Evolutionary conservation across 305 asterid genomes (phyloP).

Genomic region (Ilex paraguariensis): DNA sequence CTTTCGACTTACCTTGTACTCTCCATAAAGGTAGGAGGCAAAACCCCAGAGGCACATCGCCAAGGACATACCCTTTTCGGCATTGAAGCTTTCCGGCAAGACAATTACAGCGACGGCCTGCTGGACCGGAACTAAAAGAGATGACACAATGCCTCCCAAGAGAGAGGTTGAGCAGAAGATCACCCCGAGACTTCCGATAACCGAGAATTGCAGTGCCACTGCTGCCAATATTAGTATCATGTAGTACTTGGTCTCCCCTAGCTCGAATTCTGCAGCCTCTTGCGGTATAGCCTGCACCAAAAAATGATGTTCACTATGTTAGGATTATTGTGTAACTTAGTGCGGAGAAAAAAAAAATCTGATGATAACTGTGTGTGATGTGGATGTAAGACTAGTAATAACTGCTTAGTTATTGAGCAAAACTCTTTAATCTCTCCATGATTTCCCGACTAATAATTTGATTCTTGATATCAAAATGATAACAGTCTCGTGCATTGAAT

Average conservation of each 20-base stretch:
- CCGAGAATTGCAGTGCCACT: conserved; percentile 18
- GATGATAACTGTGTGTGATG: neutral
- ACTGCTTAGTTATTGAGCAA: no score
- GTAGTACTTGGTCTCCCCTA: conserved; percentile 23
- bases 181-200: conserved; percentile 23
- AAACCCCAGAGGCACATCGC: conserved; percentile 36
- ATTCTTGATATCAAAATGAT: no score
- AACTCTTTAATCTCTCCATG: neutral
- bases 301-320: neutral
- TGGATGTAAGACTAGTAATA: no score
- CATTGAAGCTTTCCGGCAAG: conserved; percentile 29
- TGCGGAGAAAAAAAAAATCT: neutral
- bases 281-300: conserved; percentile 22
- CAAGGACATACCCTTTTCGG: conserved; percentile 29
- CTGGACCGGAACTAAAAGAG: conserved; percentile 28
- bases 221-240: conserved; percentile 18
- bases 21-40: conserved; percentile 31
- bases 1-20: conserved; percentile 12
- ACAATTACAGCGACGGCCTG: conserved; percentile 23
- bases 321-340: no score
- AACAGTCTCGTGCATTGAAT: no score
- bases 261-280: conserved; percentile 28
- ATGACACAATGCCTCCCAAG: conserved; percentile 23
- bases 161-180: conserved; percentile 28
- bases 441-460: no score